Evolutionary conservation across 257 asterid genomes (phyloP), one percentile per base, ranked within the genome.

Genomic region (Plantago ovata): DNA sequence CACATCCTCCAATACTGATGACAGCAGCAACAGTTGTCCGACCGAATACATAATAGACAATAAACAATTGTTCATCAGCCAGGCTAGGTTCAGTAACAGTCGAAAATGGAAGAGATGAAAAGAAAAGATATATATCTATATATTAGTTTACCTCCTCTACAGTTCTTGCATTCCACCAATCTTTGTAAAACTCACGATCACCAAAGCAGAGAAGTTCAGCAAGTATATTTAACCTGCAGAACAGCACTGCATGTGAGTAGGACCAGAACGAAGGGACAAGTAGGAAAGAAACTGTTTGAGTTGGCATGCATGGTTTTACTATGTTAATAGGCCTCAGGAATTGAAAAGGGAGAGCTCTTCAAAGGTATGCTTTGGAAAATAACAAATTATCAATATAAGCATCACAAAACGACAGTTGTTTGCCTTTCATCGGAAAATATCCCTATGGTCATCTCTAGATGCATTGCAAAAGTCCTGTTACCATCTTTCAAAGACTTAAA

Each of bases 141-240:
- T 7, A 58, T 39, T 3, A 41, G 56, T 53, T 15, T 77, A 86
- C 99, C 97, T 93, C 99, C 67, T 89, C 99, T 53, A 93, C 81
- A 18, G 99, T 89, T 75, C 76, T 86, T 63, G 96, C 99, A 69
- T 93, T 93, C 99, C 99, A 93, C 99, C 99, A 93, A 74, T 89
- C 99, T 77, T 89, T 93, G 75, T 93, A 93, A 73, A 93, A 93
- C 75, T 93, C 99, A 64, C 97, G 97, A 65, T 93, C 99, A 48
- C 99, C 99, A 73, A 93, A 93, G 44, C 89, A 32, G 63, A 89
- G 82, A 70, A 93, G 78, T 69, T 93, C 99, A 6, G 97, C 99
- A 58, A 93, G 94, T 72, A 93, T 93, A 77, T 93, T 93, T 77
- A 93, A 77, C 99, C 99, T 93, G 73, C 49, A 84, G 63, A 71